Conservation (phyloP, 2,329 filamentous ascomycete species). For the Karstenula rhodostoma region DNA sequence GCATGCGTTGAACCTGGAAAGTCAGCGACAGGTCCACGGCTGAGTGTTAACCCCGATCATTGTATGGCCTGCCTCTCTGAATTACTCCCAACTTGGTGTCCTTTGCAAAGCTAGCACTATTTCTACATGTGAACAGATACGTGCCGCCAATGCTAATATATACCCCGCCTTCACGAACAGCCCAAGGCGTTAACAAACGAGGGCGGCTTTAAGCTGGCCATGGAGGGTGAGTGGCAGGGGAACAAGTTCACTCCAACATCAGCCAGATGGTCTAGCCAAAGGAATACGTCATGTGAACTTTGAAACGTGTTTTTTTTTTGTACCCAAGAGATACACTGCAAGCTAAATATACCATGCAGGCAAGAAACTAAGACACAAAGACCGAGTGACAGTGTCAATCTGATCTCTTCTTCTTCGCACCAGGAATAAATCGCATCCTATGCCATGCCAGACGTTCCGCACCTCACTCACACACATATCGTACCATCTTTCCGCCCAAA, state of each 20-base stretch:
- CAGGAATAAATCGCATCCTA: not conserved
- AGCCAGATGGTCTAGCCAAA: not conserved
- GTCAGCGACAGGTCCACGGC: not conserved
- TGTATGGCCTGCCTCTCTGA: too few species aligned
- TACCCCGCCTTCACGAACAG: too few species aligned
- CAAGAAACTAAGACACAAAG: not conserved
- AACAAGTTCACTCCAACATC: not conserved
- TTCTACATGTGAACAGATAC: too few species aligned
- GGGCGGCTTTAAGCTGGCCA: too few species aligned
- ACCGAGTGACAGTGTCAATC: not conserved
- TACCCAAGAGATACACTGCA: not conserved
- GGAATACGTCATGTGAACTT: not conserved
- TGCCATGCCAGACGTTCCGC: not conserved
- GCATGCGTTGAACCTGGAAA: not conserved
- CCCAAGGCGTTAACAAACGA: too few species aligned
- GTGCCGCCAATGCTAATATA: too few species aligned
- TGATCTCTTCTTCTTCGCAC: not conserved
- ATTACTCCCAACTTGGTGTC: too few species aligned
- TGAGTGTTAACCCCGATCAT: too few species aligned
- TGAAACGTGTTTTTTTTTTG: not conserved
- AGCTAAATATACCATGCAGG: not conserved
- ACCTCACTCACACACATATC: constrained; percentile 7
- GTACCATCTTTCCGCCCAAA: not conserved
- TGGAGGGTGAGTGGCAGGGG: too few species aligned
- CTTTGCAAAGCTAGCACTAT: too few species aligned